Percentiles rank a stretch among this genome's conserved stretches.
These are phyloP conservation scores for Astragalus membranaceus DNA, from an alignment of 306 rosid genomes.

Conservation along the genomic window DNA sequence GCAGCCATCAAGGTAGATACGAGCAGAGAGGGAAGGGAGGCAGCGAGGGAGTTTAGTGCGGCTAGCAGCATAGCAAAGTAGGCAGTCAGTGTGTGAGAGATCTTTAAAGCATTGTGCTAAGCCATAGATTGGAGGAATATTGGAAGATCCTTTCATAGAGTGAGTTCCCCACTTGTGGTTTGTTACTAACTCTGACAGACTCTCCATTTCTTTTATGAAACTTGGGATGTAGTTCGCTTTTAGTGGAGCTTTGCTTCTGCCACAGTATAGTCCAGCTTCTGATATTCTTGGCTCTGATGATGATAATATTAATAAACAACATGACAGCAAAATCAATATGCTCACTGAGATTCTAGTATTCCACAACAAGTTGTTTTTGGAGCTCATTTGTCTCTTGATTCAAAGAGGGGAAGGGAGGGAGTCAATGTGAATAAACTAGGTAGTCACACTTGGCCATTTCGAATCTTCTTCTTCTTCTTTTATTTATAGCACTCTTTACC, in stretches of 20 bases:
- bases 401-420: neutral
- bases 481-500: neutral
- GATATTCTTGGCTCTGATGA: constrained; percentile 58
- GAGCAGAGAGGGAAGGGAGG: constrained; percentile 62
- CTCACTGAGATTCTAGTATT: neutral
- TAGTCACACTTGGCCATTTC: neutral
- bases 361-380: neutral
- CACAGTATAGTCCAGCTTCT: constrained; percentile 44
- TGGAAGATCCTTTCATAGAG: no score
- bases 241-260: constrained; percentile 19
- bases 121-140: constrained; percentile 62
- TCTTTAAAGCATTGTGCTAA: constrained; percentile 67
- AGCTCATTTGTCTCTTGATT: neutral
- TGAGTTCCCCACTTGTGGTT: constrained; percentile 36
- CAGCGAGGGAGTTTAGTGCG: constrained; percentile 77
- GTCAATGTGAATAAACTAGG: no score
- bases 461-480: neutral
- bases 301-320: neutral
- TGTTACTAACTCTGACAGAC: constrained; percentile 36
- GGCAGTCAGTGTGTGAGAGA: constrained; percentile 72
- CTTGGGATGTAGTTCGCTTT: constrained; percentile 41
- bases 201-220: constrained; percentile 63
- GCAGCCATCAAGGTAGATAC: constrained; percentile 83
- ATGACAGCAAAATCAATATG: constrained; percentile 12
- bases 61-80: constrained; percentile 68